Percentiles rank a stretch among this genome's conserved stretches.
Conservation (phyloP, 2,329 filamentous ascomycete species). For the Sarocladium oryzae region DNA sequence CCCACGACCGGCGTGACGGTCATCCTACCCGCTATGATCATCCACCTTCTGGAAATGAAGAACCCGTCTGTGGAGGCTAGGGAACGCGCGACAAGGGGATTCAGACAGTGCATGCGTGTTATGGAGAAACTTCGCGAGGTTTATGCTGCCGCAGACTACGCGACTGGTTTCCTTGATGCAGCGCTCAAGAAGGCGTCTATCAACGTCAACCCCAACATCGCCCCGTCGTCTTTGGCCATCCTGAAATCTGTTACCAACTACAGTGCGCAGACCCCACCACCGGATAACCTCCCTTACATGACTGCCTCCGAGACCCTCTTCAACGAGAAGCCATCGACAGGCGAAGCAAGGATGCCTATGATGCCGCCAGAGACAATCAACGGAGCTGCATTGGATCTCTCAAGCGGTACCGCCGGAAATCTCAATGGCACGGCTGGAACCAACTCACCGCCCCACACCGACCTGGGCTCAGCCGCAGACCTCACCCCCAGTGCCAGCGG, state of each 20-base stretch:
- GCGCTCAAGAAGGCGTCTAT: constrained; percentile 84
- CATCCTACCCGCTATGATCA: constrained; percentile 86
- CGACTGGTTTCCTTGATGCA: constrained; percentile 89
- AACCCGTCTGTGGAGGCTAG: constrained; percentile 65
- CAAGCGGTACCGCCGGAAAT: constrained; percentile 13
- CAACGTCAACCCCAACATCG: constrained; percentile 45
- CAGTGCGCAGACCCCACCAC: constrained; percentile 44
- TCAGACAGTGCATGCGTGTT: constrained; percentile 88
- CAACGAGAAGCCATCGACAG: constrained; percentile 21
- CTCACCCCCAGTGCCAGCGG: constrained; percentile 41
- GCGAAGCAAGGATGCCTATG: constrained; percentile 17
- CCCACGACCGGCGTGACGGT: constrained; percentile 89
- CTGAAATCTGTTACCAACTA: constrained; percentile 31
- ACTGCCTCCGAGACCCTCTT: constrained; percentile 34
- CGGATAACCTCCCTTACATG: constrained; percentile 41
- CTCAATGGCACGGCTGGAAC: constrained; percentile 1
- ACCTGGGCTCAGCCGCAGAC: constrained; percentile 31
- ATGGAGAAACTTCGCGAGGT: constrained; percentile 82
- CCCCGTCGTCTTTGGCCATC: constrained; percentile 26
- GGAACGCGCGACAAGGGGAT: constrained; percentile 68
- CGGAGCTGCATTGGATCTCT: constrained; percentile 27
- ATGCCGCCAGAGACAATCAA: constrained; percentile 32
- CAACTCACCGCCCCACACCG: constrained; percentile 39
- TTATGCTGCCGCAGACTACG: constrained; percentile 91
- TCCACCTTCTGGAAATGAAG: constrained; percentile 89